Percentiles rank a stretch among this genome's conserved stretches.
Conservation (phyloP, 176 grass and related monocot species). For the Aegilops sharonensis region DNA sequence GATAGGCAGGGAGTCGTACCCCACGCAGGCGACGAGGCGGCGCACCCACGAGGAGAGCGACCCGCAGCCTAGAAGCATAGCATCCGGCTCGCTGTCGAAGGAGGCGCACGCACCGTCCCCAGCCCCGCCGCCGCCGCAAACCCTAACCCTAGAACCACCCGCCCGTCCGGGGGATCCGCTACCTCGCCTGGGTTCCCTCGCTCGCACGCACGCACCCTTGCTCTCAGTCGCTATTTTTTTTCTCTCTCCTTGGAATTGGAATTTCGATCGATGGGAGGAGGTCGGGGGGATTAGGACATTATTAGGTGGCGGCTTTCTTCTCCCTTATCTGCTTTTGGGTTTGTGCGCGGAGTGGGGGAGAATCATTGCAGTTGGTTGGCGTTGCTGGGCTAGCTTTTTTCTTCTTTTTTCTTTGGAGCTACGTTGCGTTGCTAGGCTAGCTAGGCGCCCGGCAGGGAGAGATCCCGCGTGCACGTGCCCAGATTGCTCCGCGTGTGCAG, state of each 20-base stretch:
- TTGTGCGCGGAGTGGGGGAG: neutral
- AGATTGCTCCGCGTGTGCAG: too few species aligned
- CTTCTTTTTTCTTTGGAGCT: too few species aligned
- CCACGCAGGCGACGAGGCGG: conserved; percentile 77
- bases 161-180: neutral
- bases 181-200: neutral
- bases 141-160: conserved; percentile 9
- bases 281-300: neutral
- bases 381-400: neutral
- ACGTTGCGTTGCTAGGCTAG: too few species aligned
- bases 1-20: conserved; percentile 40
- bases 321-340: neutral
- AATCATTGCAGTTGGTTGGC: conserved; percentile 11
- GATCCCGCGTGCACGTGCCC: too few species aligned
- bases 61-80: conserved; percentile 65
- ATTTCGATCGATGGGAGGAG: neutral
- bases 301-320: neutral
- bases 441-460: too few species aligned
- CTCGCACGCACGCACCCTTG: neutral
- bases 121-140: neutral
- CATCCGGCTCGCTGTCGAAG: conserved; percentile 32
- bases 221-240: neutral
- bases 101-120: neutral
- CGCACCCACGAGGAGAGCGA: conserved; percentile 70
- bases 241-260: neutral